phyloP scores from a whole-genome alignment of 2,329 filamentous ascomycete genomes.

The Aspergillus cejpii region DNA sequence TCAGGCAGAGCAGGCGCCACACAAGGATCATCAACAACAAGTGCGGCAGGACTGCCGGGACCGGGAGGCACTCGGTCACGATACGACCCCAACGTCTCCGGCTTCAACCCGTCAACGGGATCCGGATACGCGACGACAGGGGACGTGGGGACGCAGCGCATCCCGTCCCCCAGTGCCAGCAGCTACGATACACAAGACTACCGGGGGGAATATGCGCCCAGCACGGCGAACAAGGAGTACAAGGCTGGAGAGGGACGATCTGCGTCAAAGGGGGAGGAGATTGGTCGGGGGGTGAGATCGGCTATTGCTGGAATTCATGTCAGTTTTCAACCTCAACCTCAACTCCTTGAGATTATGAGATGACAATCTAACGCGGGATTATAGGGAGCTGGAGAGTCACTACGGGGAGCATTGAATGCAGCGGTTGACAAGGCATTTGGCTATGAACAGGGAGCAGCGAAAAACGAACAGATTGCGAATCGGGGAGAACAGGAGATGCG shows the following conservation, averaged over 20 bases:
- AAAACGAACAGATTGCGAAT: slow-evolving; percentile 34
- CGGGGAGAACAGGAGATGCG: slow-evolving; percentile 33
- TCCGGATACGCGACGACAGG: slow-evolving; percentile 15
- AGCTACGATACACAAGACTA: slow-evolving; percentile 14
- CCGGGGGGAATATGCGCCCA: slow-evolving; percentile 15
- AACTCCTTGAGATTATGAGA: background rate
- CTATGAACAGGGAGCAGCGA: slow-evolving; percentile 29
- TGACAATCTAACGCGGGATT: background rate
- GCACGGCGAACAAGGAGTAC: slow-evolving; percentile 13
- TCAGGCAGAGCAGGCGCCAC: slow-evolving; percentile 7
- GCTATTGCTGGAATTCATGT: slow-evolving; percentile 33
- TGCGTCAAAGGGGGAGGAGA: slow-evolving; percentile 13
- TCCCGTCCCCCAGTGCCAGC: slow-evolving; percentile 13
- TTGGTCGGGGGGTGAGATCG: slow-evolving; percentile 24
- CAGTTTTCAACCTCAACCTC: slow-evolving; percentile 19
- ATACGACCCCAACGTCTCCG: slow-evolving; percentile 16
- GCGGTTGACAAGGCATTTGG: slow-evolving; percentile 37
- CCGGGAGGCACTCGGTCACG: slow-evolving; percentile 11
- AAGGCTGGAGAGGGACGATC: slow-evolving; percentile 6
- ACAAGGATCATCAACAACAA: slow-evolving; percentile 27
- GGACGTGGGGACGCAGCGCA: slow-evolving; percentile 8
- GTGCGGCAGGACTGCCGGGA: slow-evolving; percentile 22
- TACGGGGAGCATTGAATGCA: slow-evolving; percentile 35
- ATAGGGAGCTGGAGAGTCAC: slow-evolving; percentile 38
- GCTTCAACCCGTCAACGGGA: slow-evolving; percentile 26